These are phyloP conservation scores for Eimeria necatrix DNA, from an alignment of 169 alveolate genomes.

Conservation along the genomic window DNA sequence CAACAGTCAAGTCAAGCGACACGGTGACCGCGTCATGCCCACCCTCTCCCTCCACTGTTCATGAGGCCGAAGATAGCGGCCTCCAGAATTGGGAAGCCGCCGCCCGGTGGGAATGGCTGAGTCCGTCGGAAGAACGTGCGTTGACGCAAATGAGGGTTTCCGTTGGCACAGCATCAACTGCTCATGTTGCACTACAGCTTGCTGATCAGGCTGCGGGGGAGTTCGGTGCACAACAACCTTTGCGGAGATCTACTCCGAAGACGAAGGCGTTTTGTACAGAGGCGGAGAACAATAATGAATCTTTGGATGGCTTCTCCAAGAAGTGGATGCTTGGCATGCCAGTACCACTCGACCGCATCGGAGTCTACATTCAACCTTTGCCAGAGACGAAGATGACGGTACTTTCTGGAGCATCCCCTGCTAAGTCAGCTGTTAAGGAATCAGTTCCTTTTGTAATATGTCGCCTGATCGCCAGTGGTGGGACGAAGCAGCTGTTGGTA, in stretches of 20 bases:
- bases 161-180: conserved; percentile 47
- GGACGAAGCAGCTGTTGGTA: conserved; percentile 65
- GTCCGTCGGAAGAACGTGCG: conserved; percentile 54
- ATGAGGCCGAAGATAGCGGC: background rate
- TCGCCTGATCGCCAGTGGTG: conserved; percentile 75
- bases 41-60: conserved; percentile 44
- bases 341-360: conserved; percentile 77
- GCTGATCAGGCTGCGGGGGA: conserved; percentile 1
- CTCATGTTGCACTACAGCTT: conserved; percentile 62
- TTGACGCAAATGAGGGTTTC: conserved; percentile 65
- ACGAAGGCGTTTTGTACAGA: background rate
- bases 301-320: background rate
- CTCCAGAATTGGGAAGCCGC: background rate
- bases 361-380: conserved; percentile 77
- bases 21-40: conserved; percentile 26
- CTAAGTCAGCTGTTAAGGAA: background rate
- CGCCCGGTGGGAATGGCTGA: conserved; percentile 56
- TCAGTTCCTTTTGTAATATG: conserved; percentile 60
- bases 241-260: background rate
- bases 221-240: background rate
- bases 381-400: background rate
- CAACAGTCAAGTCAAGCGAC: background rate
- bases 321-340: conserved; percentile 64
- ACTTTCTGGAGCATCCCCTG: background rate
- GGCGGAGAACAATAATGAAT: background rate